Percentiles rank a stretch among this genome's conserved stretches.
Conservation (phyloP, 2,329 filamentous ascomycete species). For the Pyrenochaeta sp. region DNA sequence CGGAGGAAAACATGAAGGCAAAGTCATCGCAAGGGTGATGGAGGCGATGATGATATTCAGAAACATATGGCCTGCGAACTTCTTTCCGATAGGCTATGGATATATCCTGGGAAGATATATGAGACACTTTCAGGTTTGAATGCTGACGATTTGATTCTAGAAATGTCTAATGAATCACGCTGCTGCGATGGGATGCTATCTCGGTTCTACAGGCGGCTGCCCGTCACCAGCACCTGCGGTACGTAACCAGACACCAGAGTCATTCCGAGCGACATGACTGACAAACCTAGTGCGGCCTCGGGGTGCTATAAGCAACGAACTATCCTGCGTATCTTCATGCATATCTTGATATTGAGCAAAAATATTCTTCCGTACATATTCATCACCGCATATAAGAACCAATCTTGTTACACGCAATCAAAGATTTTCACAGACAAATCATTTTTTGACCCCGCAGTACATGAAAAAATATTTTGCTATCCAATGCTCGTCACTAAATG, state of each 20-base stretch:
- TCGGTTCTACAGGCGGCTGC: constrained; percentile 24
- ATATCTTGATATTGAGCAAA: background rate
- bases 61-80: too few species aligned
- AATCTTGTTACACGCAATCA: background rate
- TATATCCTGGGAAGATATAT: too few species aligned
- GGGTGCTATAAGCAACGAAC: constrained; percentile 4
- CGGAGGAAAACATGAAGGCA: background rate
- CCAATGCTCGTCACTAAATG: too few species aligned
- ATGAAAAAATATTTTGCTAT: too few species aligned
- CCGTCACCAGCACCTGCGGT: constrained; percentile 25
- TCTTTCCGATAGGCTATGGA: too few species aligned
- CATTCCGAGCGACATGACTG: background rate
- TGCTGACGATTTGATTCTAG: constrained; percentile 8
- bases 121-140: background rate
- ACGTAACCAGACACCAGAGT: background rate
- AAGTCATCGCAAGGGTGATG: too few species aligned
- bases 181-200: constrained; percentile 21
- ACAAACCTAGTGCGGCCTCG: constrained; percentile 17
- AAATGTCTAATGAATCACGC: constrained; percentile 25
- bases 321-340: too few species aligned
- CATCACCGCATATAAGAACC: background rate
- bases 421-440: background rate
- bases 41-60: too few species aligned
- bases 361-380: background rate
- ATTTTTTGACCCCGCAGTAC: too few species aligned